These are phyloP conservation scores for Irpex rosettiformis DNA, from an alignment of 1,284 basidiomycete genomes.

Conservation along the genomic window DNA sequence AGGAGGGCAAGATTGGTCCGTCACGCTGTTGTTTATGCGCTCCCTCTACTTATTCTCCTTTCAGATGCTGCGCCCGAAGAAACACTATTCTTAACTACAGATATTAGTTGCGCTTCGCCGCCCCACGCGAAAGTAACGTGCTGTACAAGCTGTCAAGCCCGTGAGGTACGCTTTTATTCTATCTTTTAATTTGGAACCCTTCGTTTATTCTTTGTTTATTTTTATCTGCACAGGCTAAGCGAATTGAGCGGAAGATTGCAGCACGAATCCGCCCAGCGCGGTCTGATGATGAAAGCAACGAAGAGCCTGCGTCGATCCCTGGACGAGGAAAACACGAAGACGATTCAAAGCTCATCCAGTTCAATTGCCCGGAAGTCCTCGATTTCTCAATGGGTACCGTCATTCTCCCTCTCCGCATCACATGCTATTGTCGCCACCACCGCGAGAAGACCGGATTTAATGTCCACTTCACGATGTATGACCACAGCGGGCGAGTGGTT, in stretches of 20 bases:
- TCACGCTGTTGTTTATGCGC: conserved; percentile 11
- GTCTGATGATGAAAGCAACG: conserved; percentile 71
- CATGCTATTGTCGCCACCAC: conserved; percentile 99
- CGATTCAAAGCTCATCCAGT: conserved; percentile 85
- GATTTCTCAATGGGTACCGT: conserved; percentile 89
- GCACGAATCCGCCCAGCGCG: conserved; percentile 72
- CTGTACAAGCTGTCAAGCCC: conserved; percentile 79
- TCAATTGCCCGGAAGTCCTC: conserved; percentile 92
- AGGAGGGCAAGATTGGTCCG: conserved; percentile 82
- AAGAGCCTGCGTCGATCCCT: conserved; percentile 42
- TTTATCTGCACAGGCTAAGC: conserved; percentile 66
- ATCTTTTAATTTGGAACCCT: conserved; percentile 12
- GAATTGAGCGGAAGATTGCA: conserved; percentile 82
- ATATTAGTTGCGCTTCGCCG: conserved; percentile 73
- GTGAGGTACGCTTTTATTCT: conserved; percentile 57
- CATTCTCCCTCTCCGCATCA: conserved; percentile 90
- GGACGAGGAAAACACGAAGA: conserved; percentile 58
- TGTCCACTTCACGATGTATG: conserved; percentile 87
- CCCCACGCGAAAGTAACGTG: conserved; percentile 77
- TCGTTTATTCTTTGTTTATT: no score
- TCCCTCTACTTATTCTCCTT: conserved; percentile 21
- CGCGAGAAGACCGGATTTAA: conserved; percentile 96
- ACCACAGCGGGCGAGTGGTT: conserved; percentile 77
- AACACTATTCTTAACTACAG: conserved; percentile 64
- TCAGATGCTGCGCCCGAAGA: conserved; percentile 71